These are phyloP conservation scores for Cetradonia linearis DNA, from an alignment of 495 filamentous ascomycete genomes.

Conservation along the genomic window DNA sequence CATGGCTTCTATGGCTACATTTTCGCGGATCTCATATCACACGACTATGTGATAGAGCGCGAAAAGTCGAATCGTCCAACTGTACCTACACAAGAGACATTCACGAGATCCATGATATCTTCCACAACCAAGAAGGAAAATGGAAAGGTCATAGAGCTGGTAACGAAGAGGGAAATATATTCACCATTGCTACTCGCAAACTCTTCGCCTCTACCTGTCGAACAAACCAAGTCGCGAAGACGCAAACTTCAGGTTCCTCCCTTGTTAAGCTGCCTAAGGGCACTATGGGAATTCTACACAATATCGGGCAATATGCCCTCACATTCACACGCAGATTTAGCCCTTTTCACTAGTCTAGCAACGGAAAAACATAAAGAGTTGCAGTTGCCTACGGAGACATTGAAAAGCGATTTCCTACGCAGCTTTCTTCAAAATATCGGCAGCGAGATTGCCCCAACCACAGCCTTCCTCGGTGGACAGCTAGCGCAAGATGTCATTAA, in stretches of 20 bases:
- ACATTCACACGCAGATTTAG: slow-evolving; percentile 48
- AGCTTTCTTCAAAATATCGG: slow-evolving; percentile 73
- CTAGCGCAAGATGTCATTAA: slow-evolving; percentile 97
- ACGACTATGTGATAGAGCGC: slow-evolving; percentile 80
- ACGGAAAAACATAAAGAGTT: slow-evolving; percentile 65
- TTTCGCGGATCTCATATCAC: slow-evolving; percentile 81
- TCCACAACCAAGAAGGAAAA: slow-evolving; percentile 63
- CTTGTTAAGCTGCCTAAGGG: slow-evolving; percentile 68
- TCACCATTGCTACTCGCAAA: slow-evolving; percentile 71
- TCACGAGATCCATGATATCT: slow-evolving; percentile 64
- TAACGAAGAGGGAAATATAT: slow-evolving; percentile 86
- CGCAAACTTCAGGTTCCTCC: slow-evolving; percentile 67
- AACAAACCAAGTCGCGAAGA: slow-evolving; percentile 53
- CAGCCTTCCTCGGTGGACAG: slow-evolving; percentile 80
- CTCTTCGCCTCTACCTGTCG: slow-evolving; percentile 59
- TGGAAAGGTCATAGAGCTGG: slow-evolving; percentile 69
- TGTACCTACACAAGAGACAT: slow-evolving; percentile 52
- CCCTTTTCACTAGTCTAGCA: slow-evolving; percentile 64
- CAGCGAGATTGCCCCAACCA: slow-evolving; percentile 73
- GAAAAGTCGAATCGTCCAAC: slow-evolving; percentile 67
- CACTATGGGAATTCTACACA: slow-evolving; percentile 68
- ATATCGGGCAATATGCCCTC: slow-evolving; percentile 46
- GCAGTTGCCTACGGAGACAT: slow-evolving; percentile 62
- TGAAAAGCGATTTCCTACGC: slow-evolving; percentile 69
- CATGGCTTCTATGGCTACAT: slow-evolving; percentile 93